Percentiles rank a stretch among this genome's conserved stretches.
phyloP scores from a whole-genome alignment of 805 yeast species.

The Kodamaea jinghongensis region DNA sequence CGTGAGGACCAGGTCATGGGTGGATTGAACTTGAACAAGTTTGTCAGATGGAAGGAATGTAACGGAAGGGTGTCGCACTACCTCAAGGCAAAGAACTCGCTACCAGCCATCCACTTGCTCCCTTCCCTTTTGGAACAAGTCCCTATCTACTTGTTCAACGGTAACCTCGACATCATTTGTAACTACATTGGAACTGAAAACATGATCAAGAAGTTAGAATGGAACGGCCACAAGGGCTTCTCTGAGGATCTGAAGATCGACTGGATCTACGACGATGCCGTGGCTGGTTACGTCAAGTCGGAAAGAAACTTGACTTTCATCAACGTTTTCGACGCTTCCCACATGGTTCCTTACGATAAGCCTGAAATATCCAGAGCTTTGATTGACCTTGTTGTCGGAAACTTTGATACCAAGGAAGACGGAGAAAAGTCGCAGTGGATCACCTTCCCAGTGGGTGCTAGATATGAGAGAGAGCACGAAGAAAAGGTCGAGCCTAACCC shows the following conservation, averaged over 20 bases:
- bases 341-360: constrained; percentile 89
- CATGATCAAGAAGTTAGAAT: constrained; percentile 56
- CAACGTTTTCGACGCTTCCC: constrained; percentile 73
- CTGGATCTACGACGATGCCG: constrained; percentile 45
- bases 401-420: constrained; percentile 22
- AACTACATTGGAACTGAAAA: constrained; percentile 74
- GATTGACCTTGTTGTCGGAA: constrained; percentile 49
- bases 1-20: constrained; percentile 42
- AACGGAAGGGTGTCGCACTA: constrained; percentile 51
- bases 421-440: constrained; percentile 19
- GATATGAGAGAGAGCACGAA: constrained; percentile 8
- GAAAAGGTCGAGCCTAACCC: constrained; percentile 1
- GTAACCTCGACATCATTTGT: constrained; percentile 87
- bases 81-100: constrained; percentile 51
- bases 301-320: constrained; percentile 78
- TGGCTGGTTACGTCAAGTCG: constrained; percentile 38
- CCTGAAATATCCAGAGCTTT: constrained; percentile 70
- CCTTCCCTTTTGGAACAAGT: constrained; percentile 59
- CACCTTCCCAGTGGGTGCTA: constrained; percentile 30
- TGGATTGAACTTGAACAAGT: constrained; percentile 48
- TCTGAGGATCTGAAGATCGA: constrained; percentile 26
- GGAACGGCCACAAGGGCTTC: constrained; percentile 59
- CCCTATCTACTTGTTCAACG: constrained; percentile 75
- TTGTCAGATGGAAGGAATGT: constrained; percentile 75
- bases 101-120: constrained; percentile 63